Base-by-base conservation (phyloP, 192 early-diverging fungal genomes). In the Umbelopsis ramanniana region DNA sequence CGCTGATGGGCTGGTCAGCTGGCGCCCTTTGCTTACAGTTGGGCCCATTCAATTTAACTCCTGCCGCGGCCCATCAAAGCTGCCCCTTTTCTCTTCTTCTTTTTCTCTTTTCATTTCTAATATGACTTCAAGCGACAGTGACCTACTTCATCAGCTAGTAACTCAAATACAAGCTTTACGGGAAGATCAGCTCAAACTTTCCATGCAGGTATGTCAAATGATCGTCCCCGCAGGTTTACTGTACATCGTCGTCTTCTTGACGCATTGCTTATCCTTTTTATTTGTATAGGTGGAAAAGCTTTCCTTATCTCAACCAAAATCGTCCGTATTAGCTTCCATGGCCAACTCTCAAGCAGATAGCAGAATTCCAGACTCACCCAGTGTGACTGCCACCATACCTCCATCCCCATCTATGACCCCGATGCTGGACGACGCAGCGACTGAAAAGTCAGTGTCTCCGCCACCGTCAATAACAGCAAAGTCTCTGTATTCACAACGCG, bases 401-500 rank as follows among this genome's bases (percentile, higher is more conserved):
- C 57, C 57, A 11, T 63, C 57, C 26, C 57, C 57, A 17, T 63
- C 57, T 9, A 63, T 63, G 15, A 63, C 26, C 26, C 57, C 57
- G 17, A 37, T 37, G 29, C 57, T 29, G 57, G 29, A 63, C 6
- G 57, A 63, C 26, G 33, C 17, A 11, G 33, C 15, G n/a, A 26
- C 53, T 54, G 70, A 71, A 40, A 71, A 71, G n/a, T 52, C 53
- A 23, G 43, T 19, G 12, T 63, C 57, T 19, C 57, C 57, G 35
- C 57, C 57, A 63, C 57, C 23, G 17, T 67, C 45, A 26, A 23
- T 67, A 0, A 43, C 45, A 37, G 38, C 57, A 12, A 54, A 40
- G 55, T 66, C 68, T 12, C 43, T 74, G 52, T 81, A 81, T 54
- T 48, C 76, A 26, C 60, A 67, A 21, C 75, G 77, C 66, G 77